Base-by-base conservation (phyloP, 768 basidiomycete species). In the Leccinum subgranulosum region DNA sequence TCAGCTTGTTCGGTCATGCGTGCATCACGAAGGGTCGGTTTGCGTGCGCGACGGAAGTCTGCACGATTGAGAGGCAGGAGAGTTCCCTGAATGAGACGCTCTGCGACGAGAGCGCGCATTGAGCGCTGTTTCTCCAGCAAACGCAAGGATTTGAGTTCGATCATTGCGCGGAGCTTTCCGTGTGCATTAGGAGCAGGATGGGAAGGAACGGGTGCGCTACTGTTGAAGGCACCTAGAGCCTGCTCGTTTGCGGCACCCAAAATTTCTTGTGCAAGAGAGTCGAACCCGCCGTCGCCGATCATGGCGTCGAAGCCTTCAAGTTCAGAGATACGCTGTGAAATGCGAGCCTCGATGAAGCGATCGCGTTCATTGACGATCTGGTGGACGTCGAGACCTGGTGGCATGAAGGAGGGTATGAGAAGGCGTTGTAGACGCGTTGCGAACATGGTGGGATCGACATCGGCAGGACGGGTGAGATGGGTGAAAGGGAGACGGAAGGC, bases 41-140 rank as follows among this genome's bases (percentile, higher is more conserved):
- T 96, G 61, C 93, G 85, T 47, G 82, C 81, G 27, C 92, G 84
- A 25, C 94, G 86, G 84, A 96, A 97, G 68, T 94, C 92, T 11
- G 87, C 81, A 41, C 96, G 90, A 74, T 97, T 96, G 59, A 93
- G 82, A 1, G 96, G 92, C 6, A 98, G 83, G 62, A 92, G 84
- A 19, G 92, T 84, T 8, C 94, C 91, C 62, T 94, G 92, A 53
- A 87, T 85, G 62, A 98, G 84, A 17, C 89, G 87, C 65, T 94
- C 88, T 6, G 95, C 88, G 23, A 98, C 84, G 54, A 87, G 81
- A 9, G 92, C 88, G 7, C 96, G 86, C 69, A 97, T 79, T 21
- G 84, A 77, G n/a, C 90, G 85, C 66, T 99, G 97, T 68, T 94
- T 96, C 58, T 95, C 92, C 23, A 96, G 81, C 23, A 98, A 81